Base-by-base conservation (phyloP, 2,329 filamentous ascomycete species). In the Colletotrichum trifolii region DNA sequence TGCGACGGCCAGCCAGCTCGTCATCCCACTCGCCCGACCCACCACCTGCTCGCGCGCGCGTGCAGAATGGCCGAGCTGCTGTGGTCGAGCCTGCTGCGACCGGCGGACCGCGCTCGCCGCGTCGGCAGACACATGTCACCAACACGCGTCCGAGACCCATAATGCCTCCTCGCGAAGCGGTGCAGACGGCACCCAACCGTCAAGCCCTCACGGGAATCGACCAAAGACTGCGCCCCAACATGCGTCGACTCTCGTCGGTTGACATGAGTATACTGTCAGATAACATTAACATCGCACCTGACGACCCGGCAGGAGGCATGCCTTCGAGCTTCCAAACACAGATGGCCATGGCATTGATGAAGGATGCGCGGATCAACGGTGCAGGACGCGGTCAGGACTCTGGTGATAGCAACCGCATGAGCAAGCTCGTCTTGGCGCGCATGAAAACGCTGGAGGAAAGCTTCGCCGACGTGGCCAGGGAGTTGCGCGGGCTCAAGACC, bases 391-490 rank as follows among this genome's bases (percentile, higher is more conserved):
- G 74, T 43, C 69, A 70, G 38, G 78, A 81, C 50, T 64, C 74
- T 4, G 77, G 73, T 59, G 81, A 82, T 83, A 87, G 75, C 33
- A 90, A 92, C 72, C 87, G 91, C 45, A 91, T 94, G 85, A 89
- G 90, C 70, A 87, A 93, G 60, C 85, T 97, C 49, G 91, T 97
- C 77, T 82, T 97, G 49, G 93, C 93, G 8, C 85, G 93, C 39
- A 97, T 97, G 93, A 96, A 96, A 75, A 95, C 91, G 8, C 83
- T 98, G 2, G 94, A 98, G 75, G 93, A 97, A 77, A 91, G 94
- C 12, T 95, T 98, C 75, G 86, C 91, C 2, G 93, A 97, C 65
- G 90, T 97, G n/a, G 87, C 94, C 61, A 88, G 87, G 67, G 93
- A 96, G 76, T 90, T 97, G 75, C 88, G 91, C 67, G 87, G 88